phyloP scores from a whole-genome alignment of 371 early-diverging fungal genomes.

The Rhizopus delemar region DNA sequence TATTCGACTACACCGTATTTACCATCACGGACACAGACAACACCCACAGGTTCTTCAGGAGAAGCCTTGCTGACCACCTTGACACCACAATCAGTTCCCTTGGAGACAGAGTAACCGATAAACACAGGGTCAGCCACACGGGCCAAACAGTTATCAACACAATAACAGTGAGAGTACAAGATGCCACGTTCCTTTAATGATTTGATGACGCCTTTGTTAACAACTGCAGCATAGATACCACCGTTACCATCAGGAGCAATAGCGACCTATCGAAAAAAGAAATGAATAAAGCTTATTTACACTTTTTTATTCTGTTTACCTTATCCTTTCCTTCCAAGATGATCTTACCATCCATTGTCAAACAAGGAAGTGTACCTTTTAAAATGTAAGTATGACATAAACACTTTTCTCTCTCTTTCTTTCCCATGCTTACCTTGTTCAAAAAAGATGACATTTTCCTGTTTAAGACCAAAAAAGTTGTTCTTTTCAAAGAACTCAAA shows the following conservation, averaged over 20 bases:
- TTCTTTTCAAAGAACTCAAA: conserved; percentile 65
- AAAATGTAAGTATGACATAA: no score
- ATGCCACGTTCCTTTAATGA: conserved; percentile 61
- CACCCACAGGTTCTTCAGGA: conserved; percentile 92
- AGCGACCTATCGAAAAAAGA: conserved; percentile 62
- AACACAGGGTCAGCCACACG: conserved; percentile 94
- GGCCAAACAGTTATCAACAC: conserved; percentile 95
- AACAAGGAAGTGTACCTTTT: conserved; percentile 80
- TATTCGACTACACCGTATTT: conserved; percentile 93
- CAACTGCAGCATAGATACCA: conserved; percentile 74
- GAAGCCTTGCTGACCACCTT: conserved; percentile 87
- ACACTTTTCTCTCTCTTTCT: background rate
- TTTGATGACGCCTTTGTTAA: conserved; percentile 62
- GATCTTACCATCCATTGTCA: conserved; percentile 82
- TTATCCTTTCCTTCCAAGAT: conserved; percentile 79
- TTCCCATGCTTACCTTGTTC: conserved; percentile 63
- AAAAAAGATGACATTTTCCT: conserved; percentile 85
- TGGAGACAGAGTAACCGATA: conserved; percentile 70
- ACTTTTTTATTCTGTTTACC: conserved; percentile 41
- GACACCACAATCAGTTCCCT: conserved; percentile 89
- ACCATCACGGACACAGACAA: conserved; percentile 84
- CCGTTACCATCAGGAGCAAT: conserved; percentile 84
- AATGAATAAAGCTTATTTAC: conserved; percentile 30
- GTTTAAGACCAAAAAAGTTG: conserved; percentile 70
- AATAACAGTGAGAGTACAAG: conserved; percentile 84